Percentiles rank a stretch among this genome's conserved stretches.
phyloP scores from a whole-genome alignment of 495 filamentous ascomycete species.

The Trichocladium antarcticum region DNA sequence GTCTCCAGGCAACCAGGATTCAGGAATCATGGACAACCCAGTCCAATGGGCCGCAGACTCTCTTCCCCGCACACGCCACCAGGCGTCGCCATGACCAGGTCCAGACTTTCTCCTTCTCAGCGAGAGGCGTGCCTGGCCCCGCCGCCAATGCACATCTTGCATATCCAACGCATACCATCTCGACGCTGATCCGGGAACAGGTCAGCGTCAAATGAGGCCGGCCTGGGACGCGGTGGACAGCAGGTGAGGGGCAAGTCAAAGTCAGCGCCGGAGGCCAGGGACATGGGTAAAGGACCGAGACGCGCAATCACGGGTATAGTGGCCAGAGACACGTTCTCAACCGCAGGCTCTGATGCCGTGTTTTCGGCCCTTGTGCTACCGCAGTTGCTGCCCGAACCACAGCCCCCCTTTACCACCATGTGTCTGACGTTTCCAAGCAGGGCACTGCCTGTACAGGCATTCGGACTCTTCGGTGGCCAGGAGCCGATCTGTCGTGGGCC shows the following conservation, averaged over 20 bases:
- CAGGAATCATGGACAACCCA: too few species aligned
- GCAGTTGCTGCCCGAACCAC: slow-evolving; percentile 1
- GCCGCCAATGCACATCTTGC: background rate
- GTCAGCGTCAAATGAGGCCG: background rate
- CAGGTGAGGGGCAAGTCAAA: slow-evolving; percentile 5
- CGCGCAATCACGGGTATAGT: background rate
- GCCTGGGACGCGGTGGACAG: background rate
- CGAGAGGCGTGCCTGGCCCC: background rate
- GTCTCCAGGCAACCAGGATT: too few species aligned
- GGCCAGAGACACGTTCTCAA: background rate
- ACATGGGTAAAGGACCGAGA: background rate
- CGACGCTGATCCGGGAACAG: background rate
- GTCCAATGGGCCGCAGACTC: too few species aligned
- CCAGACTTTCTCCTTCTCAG: background rate
- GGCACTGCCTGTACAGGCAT: background rate
- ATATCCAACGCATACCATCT: background rate
- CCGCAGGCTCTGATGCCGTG: background rate
- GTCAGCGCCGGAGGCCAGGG: too few species aligned
- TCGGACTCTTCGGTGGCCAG: background rate
- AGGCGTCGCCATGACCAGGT: background rate
- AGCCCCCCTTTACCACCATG: background rate
- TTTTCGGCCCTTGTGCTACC: slow-evolving; percentile 1
- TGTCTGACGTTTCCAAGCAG: background rate
- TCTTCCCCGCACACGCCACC: too few species aligned
- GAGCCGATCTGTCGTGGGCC: too few species aligned